Evolutionary conservation across 176 grass and related monocot species (phyloP), one percentile per base, ranked within the genome.

Genomic region (Aegilops umbellulata): DNA sequence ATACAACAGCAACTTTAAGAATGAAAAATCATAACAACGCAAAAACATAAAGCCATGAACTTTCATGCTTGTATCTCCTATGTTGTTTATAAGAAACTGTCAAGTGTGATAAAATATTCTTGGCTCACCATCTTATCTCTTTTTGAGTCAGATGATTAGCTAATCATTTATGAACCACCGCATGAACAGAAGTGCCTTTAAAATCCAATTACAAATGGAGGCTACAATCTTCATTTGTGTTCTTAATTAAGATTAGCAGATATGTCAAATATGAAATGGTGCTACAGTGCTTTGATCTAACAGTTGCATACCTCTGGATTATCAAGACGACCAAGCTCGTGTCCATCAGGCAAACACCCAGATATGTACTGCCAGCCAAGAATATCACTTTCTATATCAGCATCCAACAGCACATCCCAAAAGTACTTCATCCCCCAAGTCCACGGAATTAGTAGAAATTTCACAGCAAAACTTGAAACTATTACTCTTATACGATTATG

Each of bases 361-460:
- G 95, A 95, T 90, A 98, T 91, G 72, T 98, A 98, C 72, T 98
- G 95, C 95, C 95, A 98, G 66, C 93, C 93, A 88, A 98, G 90
- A 85, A 98, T 98, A 82, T 98, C 95, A 51, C 87, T 93, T 82
- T 98, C 95, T 69, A 98, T 78, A 85, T 98, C 93, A 74, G 95
- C 93, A 87, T 98, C 95, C 76, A 98, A 83, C 62, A 98, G 66
- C 46, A 94, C 94, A 83, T 98, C 95, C 95, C 95, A 98, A 86
- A 98, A 98, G 38, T 95, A 98, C 61, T 98, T 98, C 89, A 98
- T 93, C 17, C 95, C 95, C 95, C 95, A 98, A 67, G 86, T 90
- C 95, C 95, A 98, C 20, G 93, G 95, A 80, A 98, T 82, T 27
- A 90, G 80, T 77, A 98, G 87, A 90, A 93, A 81, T 69, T 98